phyloP scores from a whole-genome alignment of 2,329 filamentous ascomycete genomes.

The Fusarium nodosum region DNA sequence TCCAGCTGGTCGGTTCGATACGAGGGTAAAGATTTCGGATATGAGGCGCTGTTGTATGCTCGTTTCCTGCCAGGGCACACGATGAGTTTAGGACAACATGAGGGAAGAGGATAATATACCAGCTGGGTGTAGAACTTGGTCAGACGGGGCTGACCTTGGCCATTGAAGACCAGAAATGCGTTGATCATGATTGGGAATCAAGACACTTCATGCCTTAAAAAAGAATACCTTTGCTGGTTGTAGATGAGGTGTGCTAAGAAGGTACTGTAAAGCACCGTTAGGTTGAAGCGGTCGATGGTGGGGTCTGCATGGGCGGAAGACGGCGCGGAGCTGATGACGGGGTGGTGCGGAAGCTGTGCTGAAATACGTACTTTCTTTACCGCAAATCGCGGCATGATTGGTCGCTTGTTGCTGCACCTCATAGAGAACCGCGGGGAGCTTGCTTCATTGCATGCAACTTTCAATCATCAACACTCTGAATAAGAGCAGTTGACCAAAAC shows the following conservation, averaged over 20 bases:
- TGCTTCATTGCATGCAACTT: conserved; percentile 23
- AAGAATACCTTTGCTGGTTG: conserved; percentile 5
- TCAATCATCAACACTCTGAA: conserved; percentile 21
- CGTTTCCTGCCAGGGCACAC: conserved; percentile 77
- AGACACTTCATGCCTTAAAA: conserved; percentile 42
- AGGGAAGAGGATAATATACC: conserved; percentile 60
- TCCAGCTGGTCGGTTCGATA: conserved; percentile 89
- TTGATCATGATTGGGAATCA: conserved; percentile 82
- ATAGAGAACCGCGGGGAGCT: conserved; percentile 31
- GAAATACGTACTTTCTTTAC: conserved; percentile 40
- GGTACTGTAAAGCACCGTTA: conserved; percentile 5
- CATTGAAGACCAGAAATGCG: conserved; percentile 98
- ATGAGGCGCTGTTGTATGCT: conserved; percentile 97
- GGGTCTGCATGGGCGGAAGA: conserved; percentile 30
- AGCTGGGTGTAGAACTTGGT: conserved; percentile 99
- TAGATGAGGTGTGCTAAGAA: conserved; percentile 2
- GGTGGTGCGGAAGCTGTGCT: conserved; percentile 14
- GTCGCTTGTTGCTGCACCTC: conserved; percentile 28
- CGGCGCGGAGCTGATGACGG: conserved; percentile 38
- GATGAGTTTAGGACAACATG: conserved; percentile 17
- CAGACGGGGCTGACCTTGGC: conserved; percentile 93
- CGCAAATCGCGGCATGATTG: conserved; percentile 29
- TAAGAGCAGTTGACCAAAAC: conserved; percentile 22
- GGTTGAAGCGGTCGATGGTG: conserved; percentile 40
- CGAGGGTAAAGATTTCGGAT: conserved; percentile 95